Base-by-base conservation (phyloP, 495 filamentous ascomycete species). In the Annulohypoxylon stygium region DNA sequence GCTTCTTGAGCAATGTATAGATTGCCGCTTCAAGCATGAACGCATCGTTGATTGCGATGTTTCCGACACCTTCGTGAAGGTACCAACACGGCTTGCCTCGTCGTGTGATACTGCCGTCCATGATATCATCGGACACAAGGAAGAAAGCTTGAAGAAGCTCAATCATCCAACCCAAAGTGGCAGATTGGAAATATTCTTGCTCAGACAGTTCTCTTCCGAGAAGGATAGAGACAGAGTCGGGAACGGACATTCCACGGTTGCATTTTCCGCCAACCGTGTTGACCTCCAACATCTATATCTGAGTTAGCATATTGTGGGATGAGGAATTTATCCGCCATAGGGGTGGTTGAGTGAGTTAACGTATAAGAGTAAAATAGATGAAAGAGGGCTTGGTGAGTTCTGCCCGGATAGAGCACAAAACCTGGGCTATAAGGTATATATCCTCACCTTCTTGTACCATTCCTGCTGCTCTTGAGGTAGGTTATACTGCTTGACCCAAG, bases 121-220 rank as follows among this genome's bases (percentile, higher is more conserved):
- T 99, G 75, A 98, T 97, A 82, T 99, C 96, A 82, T 99, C 96
- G 69, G 93, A 94, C 74, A 99, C 96, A 59, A 99, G 89, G 88
- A 99, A 99, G 89, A 97, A 98, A 65, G 96, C 95, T 86, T 99
- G 96, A 37, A 99, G 92, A 41, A 99, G 86, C 87, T 99, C 96
- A 71, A 95, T 97, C 84, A 97, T 88, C 96, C 96, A 99, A 67
- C 96, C 96, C 53, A 99, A 88, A 16, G 92, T 90, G 45, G 93
- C 92, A 61, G 95, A 84, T 60, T 91, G 83, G 85, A 94, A 93
- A 85, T 93, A 95, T 81, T 97, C 92, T 64, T 97, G 89, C 39
- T 90, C 84, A 59, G 85, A 88, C 63, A 97, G 88, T 63, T 90
- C 85, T 65, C 90, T 85, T 77, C 88, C 83, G 71, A 94, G 89